Evolutionary conservation across 441 rosid genomes (phyloP).

Genomic region (Cnidoscolus chayamansa): DNA sequence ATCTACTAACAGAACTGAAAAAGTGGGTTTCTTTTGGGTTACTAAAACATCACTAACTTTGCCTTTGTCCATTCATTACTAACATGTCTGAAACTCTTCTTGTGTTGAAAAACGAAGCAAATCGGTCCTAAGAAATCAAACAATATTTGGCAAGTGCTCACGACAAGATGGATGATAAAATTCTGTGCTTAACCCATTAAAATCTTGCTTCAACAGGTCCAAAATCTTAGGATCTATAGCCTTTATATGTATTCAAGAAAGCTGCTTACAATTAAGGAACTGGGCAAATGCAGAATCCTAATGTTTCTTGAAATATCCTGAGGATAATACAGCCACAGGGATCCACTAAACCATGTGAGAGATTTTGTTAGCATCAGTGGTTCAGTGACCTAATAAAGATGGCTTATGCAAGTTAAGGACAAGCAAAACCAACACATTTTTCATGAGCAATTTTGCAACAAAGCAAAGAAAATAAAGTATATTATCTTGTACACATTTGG

Average conservation of each 20-base stretch:
- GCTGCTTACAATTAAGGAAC: no score
- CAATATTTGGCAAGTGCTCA: not conserved
- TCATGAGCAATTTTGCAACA: no score
- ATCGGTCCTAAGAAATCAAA: not conserved
- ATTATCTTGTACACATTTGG: not conserved
- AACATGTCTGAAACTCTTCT: no score
- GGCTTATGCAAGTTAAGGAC: not conserved
- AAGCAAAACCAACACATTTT: not conserved
- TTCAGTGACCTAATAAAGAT: constrained; percentile 1
- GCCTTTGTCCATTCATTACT: not conserved
- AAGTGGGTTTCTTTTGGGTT: not conserved
- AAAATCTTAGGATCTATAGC: not conserved
- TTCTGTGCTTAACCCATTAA: constrained; percentile 1
- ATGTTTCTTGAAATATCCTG: not conserved
- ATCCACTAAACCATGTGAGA: not conserved
- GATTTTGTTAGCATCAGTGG: not conserved
- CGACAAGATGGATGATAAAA: not conserved
- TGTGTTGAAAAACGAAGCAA: not conserved
- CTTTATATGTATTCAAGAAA: not conserved
- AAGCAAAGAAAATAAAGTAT: not conserved
- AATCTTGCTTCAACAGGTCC: not conserved
- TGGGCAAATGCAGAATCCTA: not conserved
- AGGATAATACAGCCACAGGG: not conserved
- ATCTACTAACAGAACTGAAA: not conserved
- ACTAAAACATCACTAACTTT: not conserved